Percentiles rank a stretch among this genome's conserved stretches.
These are phyloP conservation scores for Boletus vinaceobasis DNA, from an alignment of 768 basidiomycete species.

Conservation along the genomic window DNA sequence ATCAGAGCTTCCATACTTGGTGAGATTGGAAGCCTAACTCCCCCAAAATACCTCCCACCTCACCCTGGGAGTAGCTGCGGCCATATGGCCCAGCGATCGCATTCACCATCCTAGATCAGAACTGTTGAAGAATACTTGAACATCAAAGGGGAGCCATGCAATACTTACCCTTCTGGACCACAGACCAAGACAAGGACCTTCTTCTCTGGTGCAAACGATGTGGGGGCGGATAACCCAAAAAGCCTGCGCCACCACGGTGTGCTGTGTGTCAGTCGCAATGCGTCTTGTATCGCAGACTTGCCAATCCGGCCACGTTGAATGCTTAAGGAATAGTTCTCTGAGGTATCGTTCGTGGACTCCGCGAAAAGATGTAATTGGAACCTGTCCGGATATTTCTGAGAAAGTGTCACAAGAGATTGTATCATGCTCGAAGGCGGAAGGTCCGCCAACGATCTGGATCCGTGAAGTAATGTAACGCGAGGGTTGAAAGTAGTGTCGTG, in stretches of 20 bases:
- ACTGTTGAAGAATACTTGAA: not conserved
- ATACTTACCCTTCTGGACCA: slow-evolving; percentile 75
- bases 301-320: slow-evolving; percentile 54
- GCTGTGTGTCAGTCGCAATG: slow-evolving; percentile 32
- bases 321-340: slow-evolving; percentile 15
- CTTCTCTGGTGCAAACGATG: slow-evolving; percentile 26
- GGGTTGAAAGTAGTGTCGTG: slow-evolving; percentile 34
- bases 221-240: slow-evolving; percentile 11
- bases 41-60: slow-evolving; percentile 61
- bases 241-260: slow-evolving; percentile 31
- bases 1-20: slow-evolving; percentile 68
- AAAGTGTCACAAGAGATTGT: slow-evolving; percentile 46
- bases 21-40: slow-evolving; percentile 58
- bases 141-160: not conserved
- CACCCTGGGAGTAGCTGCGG: slow-evolving; percentile 71
- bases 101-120: slow-evolving; percentile 59
- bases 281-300: slow-evolving; percentile 44
- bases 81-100: slow-evolving; percentile 76
- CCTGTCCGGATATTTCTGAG: slow-evolving; percentile 49
- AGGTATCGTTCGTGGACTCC: slow-evolving; percentile 37
- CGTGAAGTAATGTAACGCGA: slow-evolving; percentile 71
- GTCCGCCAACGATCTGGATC: slow-evolving; percentile 56
- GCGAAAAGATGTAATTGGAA: slow-evolving; percentile 63
- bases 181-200: slow-evolving; percentile 70
- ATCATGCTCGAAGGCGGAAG: slow-evolving; percentile 68